Conservation (phyloP, 2,329 filamentous ascomycete species). For the Paracoccidioides lutzii region DNA sequence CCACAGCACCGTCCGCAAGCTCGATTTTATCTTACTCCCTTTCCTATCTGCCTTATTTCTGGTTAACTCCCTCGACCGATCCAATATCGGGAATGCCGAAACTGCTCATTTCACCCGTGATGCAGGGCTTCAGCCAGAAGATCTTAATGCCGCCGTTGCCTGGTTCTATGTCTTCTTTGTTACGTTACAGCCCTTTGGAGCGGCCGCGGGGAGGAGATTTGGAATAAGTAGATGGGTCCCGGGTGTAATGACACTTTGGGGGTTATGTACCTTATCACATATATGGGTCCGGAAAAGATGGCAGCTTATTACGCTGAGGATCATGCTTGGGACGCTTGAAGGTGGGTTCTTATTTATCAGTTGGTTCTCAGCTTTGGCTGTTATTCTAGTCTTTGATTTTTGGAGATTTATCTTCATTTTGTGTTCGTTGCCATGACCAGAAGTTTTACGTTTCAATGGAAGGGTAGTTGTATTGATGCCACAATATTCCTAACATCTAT, state of each 20-base stretch:
- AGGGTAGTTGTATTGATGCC: neutral
- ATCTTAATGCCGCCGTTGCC: constrained; percentile 44
- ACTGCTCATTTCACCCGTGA: constrained; percentile 46
- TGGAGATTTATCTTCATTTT: too few relatives aligned
- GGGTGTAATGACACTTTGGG: constrained; percentile 44
- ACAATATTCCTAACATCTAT: constrained; percentile 13
- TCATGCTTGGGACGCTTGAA: constrained; percentile 37
- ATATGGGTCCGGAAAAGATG: constrained; percentile 34
- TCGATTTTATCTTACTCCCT: constrained; percentile 39
- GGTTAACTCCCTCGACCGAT: constrained; percentile 41
- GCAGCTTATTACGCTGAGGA: constrained; percentile 36
- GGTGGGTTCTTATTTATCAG: constrained; percentile 15
- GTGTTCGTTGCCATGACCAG: too few relatives aligned
- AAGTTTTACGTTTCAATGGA: neutral
- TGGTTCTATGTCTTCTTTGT: constrained; percentile 49
- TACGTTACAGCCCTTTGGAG: constrained; percentile 43
- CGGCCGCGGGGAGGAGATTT: constrained; percentile 28
- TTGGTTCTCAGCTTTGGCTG: neutral
- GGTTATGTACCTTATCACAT: constrained; percentile 36
- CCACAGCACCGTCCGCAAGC: constrained; percentile 24
- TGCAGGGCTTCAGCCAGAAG: constrained; percentile 38
- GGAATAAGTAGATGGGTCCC: constrained; percentile 45
- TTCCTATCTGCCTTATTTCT: constrained; percentile 41
- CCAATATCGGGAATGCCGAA: constrained; percentile 43
- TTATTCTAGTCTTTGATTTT: too few relatives aligned